These are phyloP conservation scores for Russula compacta DNA, from an alignment of 768 basidiomycete species.

Conservation along the genomic window DNA sequence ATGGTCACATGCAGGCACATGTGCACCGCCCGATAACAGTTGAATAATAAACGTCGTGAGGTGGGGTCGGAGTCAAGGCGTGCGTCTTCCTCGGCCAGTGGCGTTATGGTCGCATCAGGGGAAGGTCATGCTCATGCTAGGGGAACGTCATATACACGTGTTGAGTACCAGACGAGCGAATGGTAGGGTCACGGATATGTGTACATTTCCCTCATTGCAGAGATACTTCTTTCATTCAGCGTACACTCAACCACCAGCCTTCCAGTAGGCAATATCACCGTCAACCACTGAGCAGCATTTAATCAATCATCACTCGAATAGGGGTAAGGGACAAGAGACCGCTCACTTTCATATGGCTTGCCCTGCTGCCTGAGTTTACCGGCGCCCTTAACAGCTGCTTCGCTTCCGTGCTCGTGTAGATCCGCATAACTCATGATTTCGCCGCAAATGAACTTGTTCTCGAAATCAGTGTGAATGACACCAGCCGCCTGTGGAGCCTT, in stretches of 20 bases:
- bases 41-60: background rate
- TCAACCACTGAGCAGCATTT: constrained; percentile 51
- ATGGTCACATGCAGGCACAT: background rate
- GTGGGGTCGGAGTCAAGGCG: background rate
- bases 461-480: constrained; percentile 97
- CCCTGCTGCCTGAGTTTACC: constrained; percentile 95
- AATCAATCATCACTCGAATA: background rate
- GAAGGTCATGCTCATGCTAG: background rate
- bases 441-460: constrained; percentile 96
- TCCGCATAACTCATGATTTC: constrained; percentile 94
- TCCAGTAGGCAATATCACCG: constrained; percentile 92
- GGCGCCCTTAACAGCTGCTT: constrained; percentile 85
- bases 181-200: background rate
- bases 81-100: background rate
- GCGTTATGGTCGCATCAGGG: background rate
- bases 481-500: constrained; percentile 97
- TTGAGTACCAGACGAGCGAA: background rate
- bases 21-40: too few species aligned
- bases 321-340: background rate
- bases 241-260: constrained; percentile 46
- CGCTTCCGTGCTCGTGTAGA: constrained; percentile 84
- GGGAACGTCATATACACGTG: background rate
- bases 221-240: background rate
- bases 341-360: constrained; percentile 90
- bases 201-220: constrained; percentile 1